Percentiles rank a stretch among this genome's conserved stretches.
These are phyloP conservation scores for Xeromyces bisporus DNA, from an alignment of 495 filamentous ascomycete species.

Conservation along the genomic window DNA sequence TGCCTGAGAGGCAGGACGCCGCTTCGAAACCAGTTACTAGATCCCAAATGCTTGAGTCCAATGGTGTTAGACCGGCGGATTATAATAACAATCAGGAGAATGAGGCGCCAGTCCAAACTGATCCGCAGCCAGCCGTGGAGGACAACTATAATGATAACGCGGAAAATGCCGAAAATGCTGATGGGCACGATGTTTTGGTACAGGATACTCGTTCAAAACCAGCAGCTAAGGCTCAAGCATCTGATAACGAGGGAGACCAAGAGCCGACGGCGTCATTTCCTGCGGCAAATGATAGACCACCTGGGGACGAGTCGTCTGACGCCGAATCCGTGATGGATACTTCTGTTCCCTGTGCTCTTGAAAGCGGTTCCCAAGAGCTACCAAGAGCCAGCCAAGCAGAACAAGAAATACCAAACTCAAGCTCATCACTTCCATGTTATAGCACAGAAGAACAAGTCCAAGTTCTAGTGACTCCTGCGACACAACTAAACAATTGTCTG, in stretches of 20 bases:
- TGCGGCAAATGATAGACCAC: too few species aligned
- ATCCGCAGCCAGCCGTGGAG: too few species aligned
- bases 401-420: conserved; percentile 11
- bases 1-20: not conserved
- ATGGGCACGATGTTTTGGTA: conserved; percentile 7
- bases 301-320: too few species aligned
- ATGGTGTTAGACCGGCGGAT: not conserved
- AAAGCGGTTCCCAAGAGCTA: conserved; percentile 11
- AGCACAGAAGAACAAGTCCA: conserved; percentile 13
- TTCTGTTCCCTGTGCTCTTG: conserved; percentile 32
- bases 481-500: too few species aligned
- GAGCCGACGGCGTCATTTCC: too few species aligned
- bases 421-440: conserved; percentile 9
- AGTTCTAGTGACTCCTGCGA: conserved; percentile 21
- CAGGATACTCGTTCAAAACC: conserved; percentile 17
- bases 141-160: conserved; percentile 11
- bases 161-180: conserved; percentile 7
- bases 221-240: too few species aligned
- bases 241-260: too few species aligned
- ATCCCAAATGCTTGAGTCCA: not conserved
- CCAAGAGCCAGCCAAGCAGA: conserved; percentile 14
- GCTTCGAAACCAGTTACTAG: not conserved
- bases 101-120: too few species aligned
- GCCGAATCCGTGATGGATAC: conserved; percentile 40
- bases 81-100: too few species aligned